phyloP scores from a whole-genome alignment of 2,329 filamentous ascomycete species.

The Mollisia scopiformis region DNA sequence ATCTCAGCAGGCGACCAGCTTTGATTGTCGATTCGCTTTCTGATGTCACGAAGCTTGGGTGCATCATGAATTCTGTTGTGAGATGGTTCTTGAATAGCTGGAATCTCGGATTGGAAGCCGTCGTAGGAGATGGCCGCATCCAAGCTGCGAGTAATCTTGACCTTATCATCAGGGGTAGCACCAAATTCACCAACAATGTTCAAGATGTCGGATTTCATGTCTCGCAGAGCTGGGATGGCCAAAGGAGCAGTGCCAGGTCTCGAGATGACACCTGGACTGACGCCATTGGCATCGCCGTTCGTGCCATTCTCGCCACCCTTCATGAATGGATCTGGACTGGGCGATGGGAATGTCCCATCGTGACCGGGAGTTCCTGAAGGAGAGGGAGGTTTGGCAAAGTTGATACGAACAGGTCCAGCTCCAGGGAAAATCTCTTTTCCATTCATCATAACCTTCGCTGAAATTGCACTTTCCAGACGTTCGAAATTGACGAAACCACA shows the following conservation, averaged over 20 bases:
- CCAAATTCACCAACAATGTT: conserved; percentile 89
- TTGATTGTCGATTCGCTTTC: conserved; percentile 97
- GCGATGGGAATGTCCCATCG: conserved; percentile 85
- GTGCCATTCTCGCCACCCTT: conserved; percentile 54
- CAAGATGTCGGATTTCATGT: conserved; percentile 82
- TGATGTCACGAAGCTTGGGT: conserved; percentile 90
- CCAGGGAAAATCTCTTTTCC: conserved; percentile 98
- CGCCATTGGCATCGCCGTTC: conserved; percentile 39
- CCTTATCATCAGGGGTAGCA: conserved; percentile 76
- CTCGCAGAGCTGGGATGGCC: conserved; percentile 71
- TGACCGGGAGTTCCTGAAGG: conserved; percentile 87
- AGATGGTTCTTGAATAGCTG: conserved; percentile 84
- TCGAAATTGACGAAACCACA: conserved; percentile 99
- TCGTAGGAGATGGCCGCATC: conserved; percentile 77
- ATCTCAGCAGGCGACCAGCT: conserved; percentile 85
- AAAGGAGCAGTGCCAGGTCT: conserved; percentile 54
- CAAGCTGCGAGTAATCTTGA: conserved; percentile 72
- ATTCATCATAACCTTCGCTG: conserved; percentile 85
- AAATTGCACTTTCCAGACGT: conserved; percentile 84
- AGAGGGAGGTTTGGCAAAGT: conserved; percentile 95
- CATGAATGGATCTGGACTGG: conserved; percentile 83
- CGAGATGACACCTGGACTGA: conserved; percentile 42
- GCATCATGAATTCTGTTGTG: conserved; percentile 91
- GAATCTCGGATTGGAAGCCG: conserved; percentile 79
- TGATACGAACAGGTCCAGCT: conserved; percentile 91